These are phyloP conservation scores for Colletotrichum tanaceti DNA, from an alignment of 2,329 filamentous ascomycete genomes.

Conservation along the genomic window DNA sequence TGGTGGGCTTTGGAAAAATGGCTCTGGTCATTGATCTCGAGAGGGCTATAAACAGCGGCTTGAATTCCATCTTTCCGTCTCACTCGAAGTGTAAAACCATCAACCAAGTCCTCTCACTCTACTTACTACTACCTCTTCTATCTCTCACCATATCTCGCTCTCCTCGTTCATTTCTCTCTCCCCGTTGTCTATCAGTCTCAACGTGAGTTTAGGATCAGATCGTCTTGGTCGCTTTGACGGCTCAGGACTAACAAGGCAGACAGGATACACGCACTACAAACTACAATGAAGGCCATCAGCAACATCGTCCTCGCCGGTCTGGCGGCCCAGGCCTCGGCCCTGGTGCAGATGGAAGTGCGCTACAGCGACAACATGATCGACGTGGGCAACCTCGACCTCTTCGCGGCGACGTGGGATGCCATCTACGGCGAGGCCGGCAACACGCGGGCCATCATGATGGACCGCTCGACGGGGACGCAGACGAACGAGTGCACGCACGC, in stretches of 20 bases:
- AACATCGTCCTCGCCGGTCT: constrained; percentile 29
- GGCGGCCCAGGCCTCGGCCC: constrained; percentile 24
- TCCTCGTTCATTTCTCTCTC: background rate
- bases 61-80: background rate
- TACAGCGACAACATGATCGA: constrained; percentile 41
- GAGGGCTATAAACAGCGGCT: background rate
- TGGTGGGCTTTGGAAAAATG: too few relatives aligned
- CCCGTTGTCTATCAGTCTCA: background rate
- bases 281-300: constrained; percentile 32
- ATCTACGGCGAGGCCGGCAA: constrained; percentile 40
- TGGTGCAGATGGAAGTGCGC: constrained; percentile 40
- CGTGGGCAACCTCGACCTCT: constrained; percentile 40
- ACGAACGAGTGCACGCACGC: constrained; percentile 36
- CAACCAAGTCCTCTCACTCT: background rate
- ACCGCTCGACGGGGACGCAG: constrained; percentile 25
- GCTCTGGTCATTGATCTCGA: background rate
- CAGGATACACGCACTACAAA: background rate
- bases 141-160: too few relatives aligned
- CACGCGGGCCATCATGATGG: constrained; percentile 35
- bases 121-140: background rate
- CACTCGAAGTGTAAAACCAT: too few relatives aligned
- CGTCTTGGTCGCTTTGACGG: background rate
- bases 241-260: background rate
- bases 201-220: background rate
- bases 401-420: constrained; percentile 38